Percentiles rank a stretch among this genome's conserved stretches.
Conservation (phyloP, 306 rosid genomes). For the Rosa chinensis region DNA sequence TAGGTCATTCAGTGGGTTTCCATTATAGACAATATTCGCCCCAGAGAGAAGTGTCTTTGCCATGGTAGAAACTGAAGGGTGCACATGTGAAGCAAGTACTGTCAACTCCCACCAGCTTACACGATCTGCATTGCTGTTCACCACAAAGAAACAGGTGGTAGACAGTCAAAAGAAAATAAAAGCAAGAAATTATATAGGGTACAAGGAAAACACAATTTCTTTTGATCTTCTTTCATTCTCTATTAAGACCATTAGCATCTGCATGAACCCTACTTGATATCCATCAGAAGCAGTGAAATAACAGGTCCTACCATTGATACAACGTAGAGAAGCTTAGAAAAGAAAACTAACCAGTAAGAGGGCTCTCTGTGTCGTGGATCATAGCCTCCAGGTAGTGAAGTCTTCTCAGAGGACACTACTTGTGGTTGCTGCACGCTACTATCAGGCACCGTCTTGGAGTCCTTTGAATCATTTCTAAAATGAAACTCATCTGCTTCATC, state of each 20-base stretch:
- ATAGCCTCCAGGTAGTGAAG: conserved; percentile 76
- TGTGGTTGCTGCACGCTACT: conserved; percentile 35
- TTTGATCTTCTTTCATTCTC: not conserved
- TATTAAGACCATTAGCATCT: not conserved
- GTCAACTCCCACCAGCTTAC: conserved; percentile 95
- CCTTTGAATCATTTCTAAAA: conserved; percentile 37
- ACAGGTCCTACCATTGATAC: not conserved
- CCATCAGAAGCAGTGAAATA: not conserved
- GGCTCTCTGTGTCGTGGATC: conserved; percentile 85
- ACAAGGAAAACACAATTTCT: not conserved
- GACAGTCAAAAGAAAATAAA: not conserved
- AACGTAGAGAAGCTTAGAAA: conserved; percentile 8
- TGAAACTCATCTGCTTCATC: conserved; percentile 64
- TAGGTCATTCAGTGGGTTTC: conserved; percentile 81
- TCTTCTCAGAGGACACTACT: conserved; percentile 36
- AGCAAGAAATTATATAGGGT: not conserved
- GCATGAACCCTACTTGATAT: not conserved
- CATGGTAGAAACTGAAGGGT: conserved; percentile 93
- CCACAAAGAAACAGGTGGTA: not conserved
- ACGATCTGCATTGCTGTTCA: conserved; percentile 78
- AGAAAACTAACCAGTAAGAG: conserved; percentile 62
- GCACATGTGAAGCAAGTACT: conserved; percentile 85
- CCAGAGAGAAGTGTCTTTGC: conserved; percentile 89
- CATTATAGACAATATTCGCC: conserved; percentile 80
- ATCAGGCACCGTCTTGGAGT: conserved; percentile 27